Conservation (phyloP, 2,329 filamentous ascomycete genomes). For the Teratosphaeria nubilosa region DNA sequence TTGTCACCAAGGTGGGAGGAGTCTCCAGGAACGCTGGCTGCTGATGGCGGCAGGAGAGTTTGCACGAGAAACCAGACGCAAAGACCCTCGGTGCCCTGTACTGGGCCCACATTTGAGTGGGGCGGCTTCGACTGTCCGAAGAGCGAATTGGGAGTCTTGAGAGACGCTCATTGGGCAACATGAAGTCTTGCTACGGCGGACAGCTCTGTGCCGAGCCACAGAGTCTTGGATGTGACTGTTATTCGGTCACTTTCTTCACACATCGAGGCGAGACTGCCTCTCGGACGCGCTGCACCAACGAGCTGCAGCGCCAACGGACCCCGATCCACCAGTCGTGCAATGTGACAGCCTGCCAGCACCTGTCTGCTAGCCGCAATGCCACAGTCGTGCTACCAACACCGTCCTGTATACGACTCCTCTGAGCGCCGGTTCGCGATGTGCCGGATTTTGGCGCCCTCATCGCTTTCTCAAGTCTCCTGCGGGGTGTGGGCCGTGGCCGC, state of each 20-base stretch:
- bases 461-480: too few relatives aligned
- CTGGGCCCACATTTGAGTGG: not conserved
- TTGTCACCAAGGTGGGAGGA: not conserved
- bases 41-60: not conserved
- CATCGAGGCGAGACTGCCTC: too few relatives aligned
- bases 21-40: too few relatives aligned
- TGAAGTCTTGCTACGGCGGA: not conserved
- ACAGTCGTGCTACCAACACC: too few relatives aligned
- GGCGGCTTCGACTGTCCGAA: not conserved
- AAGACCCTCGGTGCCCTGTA: not conserved
- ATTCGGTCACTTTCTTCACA: too few relatives aligned
- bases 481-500: too few relatives aligned
- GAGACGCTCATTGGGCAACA: too few relatives aligned
- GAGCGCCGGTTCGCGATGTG: too few relatives aligned
- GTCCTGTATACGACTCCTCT: too few relatives aligned
- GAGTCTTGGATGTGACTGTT: not conserved
- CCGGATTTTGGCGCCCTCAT: too few relatives aligned
- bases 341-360: not conserved
- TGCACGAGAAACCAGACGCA: not conserved
- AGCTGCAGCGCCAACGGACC: not conserved
- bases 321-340: not conserved
- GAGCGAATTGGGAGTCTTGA: not conserved
- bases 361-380: too few relatives aligned
- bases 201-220: not conserved
- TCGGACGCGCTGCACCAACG: not conserved